A percentile compares a stretch with the other conserved stretches of the same genome.
Conservation (phyloP, 345 rosid genomes). For the Noccaea bulbosa region DNA sequence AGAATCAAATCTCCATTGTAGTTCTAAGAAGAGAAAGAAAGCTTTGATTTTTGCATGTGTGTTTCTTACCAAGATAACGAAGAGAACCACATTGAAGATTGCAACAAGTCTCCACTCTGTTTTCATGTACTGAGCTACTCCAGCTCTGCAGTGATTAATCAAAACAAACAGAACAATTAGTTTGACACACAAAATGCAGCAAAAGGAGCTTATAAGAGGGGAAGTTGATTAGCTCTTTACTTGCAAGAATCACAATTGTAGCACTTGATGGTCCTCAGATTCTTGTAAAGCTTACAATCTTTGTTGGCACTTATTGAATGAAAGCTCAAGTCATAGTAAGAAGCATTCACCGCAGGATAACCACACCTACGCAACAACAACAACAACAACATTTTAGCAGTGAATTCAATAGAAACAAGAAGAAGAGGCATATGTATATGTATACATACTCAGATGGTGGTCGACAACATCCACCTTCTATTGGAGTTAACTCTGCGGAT, state of each 20-base stretch:
- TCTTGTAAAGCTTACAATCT: slow-evolving; percentile 88
- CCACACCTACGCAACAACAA: slow-evolving; percentile 69
- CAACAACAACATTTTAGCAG: neutral
- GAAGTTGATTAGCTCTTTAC: slow-evolving; percentile 49
- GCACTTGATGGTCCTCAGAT: slow-evolving; percentile 68
- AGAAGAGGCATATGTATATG: slow-evolving; percentile 25
- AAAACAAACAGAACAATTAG: slow-evolving; percentile 8
- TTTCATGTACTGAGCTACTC: slow-evolving; percentile 97
- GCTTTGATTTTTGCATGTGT: neutral
- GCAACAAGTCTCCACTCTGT: slow-evolving; percentile 92
- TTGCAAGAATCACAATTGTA: slow-evolving; percentile 96
- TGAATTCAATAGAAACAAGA: neutral
- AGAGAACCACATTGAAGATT: slow-evolving; percentile 69
- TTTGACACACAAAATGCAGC: neutral
- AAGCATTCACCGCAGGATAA: slow-evolving; percentile 75
- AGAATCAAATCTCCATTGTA: neutral
- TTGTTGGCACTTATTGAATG: slow-evolving; percentile 77
- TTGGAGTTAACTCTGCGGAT: slow-evolving; percentile 71
- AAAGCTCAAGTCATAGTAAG: slow-evolving; percentile 86
- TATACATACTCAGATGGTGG: slow-evolving; percentile 83
- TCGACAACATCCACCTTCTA: slow-evolving; percentile 94
- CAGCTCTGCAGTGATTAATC: slow-evolving; percentile 61
- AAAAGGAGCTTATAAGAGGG: neutral
- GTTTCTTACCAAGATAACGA: slow-evolving; percentile 69
- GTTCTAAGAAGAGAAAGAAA: slow-evolving; percentile 1